Base-by-base conservation (phyloP, 106 monocot species). In the Dendrobium chrysotoxum region DNA sequence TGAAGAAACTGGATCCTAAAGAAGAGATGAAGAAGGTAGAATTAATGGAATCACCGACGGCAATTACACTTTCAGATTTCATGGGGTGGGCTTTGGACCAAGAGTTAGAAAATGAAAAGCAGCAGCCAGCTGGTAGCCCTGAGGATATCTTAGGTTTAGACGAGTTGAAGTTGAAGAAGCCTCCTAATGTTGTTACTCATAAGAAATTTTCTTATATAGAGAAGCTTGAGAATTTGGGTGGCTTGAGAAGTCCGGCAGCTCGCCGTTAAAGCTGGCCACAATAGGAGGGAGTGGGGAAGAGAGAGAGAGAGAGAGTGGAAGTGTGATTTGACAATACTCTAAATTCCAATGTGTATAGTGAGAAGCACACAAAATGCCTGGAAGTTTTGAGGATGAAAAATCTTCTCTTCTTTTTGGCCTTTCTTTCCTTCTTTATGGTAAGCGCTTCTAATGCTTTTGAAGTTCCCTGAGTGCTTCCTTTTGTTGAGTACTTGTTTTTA, bases 1-100 rank as follows among this genome's bases (percentile, higher is more conserved):
- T 79, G 72, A 88, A 83, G 79, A 92, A 85, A 78, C 67, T 85
- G 11, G 83, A 88, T 35, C 77, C 85, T 4, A 85, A 55, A 42
- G 90, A 86, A 40, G 92, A 93, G 88, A 79, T 90, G 46, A 86
- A 86, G 81, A 93, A 90, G 86, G 64, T 91, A 5, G 92, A 86
- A 28, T 78, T 54, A 39, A 83, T 80, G 76, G 88, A 85, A 13
- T 15, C 81, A 5, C 86, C 85, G 0, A 67, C 72, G 16, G 86
- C 86, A 0, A 86, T 85, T 82, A 90, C 93, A 4, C 86, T 93
- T 5, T 90, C 87, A 18, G 88, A 93, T 30, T 90, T 90, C 83
- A 93, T 93, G 85, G 89, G 83, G 4, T 93, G 92, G 90, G 82
- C 85, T 30, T 40, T 86, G 71, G 86, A 93, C 18, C 85, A 85